These are phyloP conservation scores for Dendrobium chrysotoxum DNA, from an alignment of 106 monocot genomes.

Conservation along the genomic window DNA sequence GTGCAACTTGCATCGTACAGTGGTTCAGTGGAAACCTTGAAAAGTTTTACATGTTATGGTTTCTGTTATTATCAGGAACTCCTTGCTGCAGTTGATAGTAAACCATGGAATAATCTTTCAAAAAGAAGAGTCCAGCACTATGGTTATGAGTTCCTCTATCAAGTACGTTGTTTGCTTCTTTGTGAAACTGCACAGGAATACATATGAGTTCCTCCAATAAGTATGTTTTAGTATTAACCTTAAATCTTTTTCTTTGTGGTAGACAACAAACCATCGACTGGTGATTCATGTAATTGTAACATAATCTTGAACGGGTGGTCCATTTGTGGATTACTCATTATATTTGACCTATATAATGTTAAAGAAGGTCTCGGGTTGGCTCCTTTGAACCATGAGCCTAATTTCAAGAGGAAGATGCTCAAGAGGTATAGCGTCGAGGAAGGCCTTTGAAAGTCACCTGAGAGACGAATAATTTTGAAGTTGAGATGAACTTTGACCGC, in stretches of 20 bases:
- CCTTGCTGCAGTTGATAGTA: constrained; percentile 69
- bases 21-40: neutral
- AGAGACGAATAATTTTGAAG: too few relatives aligned
- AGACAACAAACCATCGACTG: neutral
- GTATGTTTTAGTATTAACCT: neutral
- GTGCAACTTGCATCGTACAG: neutral
- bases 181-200: neutral
- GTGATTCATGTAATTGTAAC: neutral
- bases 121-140: constrained; percentile 99
- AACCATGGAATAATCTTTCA: constrained; percentile 73
- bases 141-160: constrained; percentile 88
- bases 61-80: constrained; percentile 42
- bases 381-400: too few relatives aligned
- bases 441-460: too few relatives aligned
- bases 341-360: neutral
- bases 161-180: constrained; percentile 44
- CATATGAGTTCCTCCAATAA: neutral
- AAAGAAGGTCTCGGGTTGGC: too few relatives aligned
- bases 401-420: too few relatives aligned
- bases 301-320: neutral
- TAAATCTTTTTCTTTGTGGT: neutral
- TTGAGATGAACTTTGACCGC: too few relatives aligned
- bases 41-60: neutral
- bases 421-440: too few relatives aligned
- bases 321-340: constrained; percentile 1